Conservation (phyloP, 192 early-diverging fungal genomes). For the Entomortierella beljakovae region DNA sequence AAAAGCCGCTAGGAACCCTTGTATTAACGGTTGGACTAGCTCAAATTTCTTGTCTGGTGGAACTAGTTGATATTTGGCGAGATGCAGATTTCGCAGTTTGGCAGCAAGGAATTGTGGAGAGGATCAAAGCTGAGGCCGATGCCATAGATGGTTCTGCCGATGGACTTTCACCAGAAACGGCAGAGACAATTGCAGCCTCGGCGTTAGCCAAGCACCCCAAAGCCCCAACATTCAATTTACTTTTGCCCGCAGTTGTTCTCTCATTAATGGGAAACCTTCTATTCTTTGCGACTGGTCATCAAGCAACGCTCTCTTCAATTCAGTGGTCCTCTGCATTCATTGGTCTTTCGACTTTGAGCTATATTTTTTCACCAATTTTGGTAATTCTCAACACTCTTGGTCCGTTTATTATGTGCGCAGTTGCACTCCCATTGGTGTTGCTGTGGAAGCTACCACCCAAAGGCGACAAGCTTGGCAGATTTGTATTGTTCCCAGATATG, state of each 20-base stretch:
- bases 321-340: slow-evolving; percentile 93
- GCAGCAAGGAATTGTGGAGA: slow-evolving; percentile 11
- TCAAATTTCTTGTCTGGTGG: slow-evolving; percentile 57
- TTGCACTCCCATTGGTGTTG: slow-evolving; percentile 67
- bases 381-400: slow-evolving; percentile 85
- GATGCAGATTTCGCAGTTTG: slow-evolving; percentile 43
- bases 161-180: not conserved
- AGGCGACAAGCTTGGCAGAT: slow-evolving; percentile 45
- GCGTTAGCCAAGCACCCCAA: slow-evolving; percentile 13
- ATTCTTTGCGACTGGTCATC: slow-evolving; percentile 95
- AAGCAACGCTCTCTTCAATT: slow-evolving; percentile 88
- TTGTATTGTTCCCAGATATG: slow-evolving; percentile 55
- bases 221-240: slow-evolving; percentile 23
- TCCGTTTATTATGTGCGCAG: slow-evolving; percentile 61
- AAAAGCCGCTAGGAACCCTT: slow-evolving; percentile 86
- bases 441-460: slow-evolving; percentile 66
- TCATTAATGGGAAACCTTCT: slow-evolving; percentile 67
- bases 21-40: slow-evolving; percentile 61
- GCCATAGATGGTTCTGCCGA: slow-evolving; percentile 8
- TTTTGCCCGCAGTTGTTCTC: slow-evolving; percentile 60
- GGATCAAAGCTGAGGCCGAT: slow-evolving; percentile 20
- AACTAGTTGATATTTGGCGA: slow-evolving; percentile 61
- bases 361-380: slow-evolving; percentile 72
- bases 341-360: slow-evolving; percentile 81
- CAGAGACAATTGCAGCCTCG: slow-evolving; percentile 1